Conservation (phyloP, 139 green algal genomes). For the Penium margaritaceum region DNA sequence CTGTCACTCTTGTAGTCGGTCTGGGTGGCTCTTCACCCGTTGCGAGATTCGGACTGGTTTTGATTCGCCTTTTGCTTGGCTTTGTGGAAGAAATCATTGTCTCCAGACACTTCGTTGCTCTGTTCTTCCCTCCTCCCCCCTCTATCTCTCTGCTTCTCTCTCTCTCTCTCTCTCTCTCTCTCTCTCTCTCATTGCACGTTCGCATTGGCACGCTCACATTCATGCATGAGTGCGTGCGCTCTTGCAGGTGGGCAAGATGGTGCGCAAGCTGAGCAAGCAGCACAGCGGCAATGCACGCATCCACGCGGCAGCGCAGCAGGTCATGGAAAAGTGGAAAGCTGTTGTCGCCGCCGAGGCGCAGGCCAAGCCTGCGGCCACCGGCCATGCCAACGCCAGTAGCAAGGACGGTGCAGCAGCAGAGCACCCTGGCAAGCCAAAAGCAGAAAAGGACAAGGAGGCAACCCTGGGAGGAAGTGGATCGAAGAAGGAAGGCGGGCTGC, state of each 20-base stretch:
- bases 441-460: background rate
- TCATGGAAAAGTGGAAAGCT: slow-evolving; percentile 36
- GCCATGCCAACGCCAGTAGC: background rate
- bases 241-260: slow-evolving; percentile 39
- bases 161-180: too few relatives aligned
- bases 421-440: too few relatives aligned
- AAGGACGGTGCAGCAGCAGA: background rate
- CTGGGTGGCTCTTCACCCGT: too few relatives aligned
- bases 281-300: slow-evolving; percentile 32
- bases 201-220: too few relatives aligned
- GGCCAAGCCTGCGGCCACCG: background rate
- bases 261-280: slow-evolving; percentile 45
- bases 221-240: too few relatives aligned
- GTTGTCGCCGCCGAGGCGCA: slow-evolving; percentile 18
- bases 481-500: background rate
- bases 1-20: too few relatives aligned
- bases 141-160: background rate
- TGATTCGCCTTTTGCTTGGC: too few relatives aligned
- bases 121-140: too few relatives aligned
- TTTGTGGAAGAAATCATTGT: too few relatives aligned
- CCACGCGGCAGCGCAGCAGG: background rate
- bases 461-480: background rate
- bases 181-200: too few relatives aligned
- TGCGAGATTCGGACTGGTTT: too few relatives aligned
- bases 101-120: too few relatives aligned